Conservation (phyloP, 2,329 filamentous ascomycete genomes). For the Colletotrichum neosansevieriae region DNA sequence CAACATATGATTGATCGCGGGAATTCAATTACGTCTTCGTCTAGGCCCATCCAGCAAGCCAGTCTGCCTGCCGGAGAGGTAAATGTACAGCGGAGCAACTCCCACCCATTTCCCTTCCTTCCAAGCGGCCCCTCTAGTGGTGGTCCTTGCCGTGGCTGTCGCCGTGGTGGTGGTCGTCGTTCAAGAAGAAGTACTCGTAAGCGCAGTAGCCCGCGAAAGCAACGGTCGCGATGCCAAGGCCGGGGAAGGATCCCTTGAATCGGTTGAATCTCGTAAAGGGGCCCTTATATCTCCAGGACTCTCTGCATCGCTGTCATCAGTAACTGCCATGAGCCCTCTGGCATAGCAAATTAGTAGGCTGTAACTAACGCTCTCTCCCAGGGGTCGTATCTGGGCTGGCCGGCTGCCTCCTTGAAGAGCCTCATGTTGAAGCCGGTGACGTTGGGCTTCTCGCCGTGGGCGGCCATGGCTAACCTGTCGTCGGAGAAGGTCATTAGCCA, state of each 20-base stretch:
- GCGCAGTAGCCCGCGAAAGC: constrained; percentile 91
- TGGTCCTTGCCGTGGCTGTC: constrained; percentile 67
- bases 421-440: constrained; percentile 93
- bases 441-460: constrained; percentile 70
- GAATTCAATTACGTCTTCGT: constrained; percentile 32
- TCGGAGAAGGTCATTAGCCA: not conserved
- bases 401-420: constrained; percentile 80
- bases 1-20: not conserved
- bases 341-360: not conserved
- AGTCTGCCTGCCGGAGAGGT: constrained; percentile 39
- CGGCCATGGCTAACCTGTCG: constrained; percentile 62
- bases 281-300: constrained; percentile 94
- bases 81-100: constrained; percentile 53
- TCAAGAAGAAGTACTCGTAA: constrained; percentile 89
- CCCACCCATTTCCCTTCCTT: constrained; percentile 32
- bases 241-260: constrained; percentile 88
- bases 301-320: constrained; percentile 65
- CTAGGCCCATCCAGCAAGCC: constrained; percentile 38
- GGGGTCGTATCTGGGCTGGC: constrained; percentile 72
- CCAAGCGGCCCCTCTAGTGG: constrained; percentile 58
- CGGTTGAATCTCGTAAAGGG: constrained; percentile 90
- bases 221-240: constrained; percentile 90
- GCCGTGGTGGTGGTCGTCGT: constrained; percentile 74
- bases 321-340: not conserved
- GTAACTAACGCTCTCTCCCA: constrained; percentile 73